Conservation (phyloP, 805 yeast species). For the Saccharomyces mikatae region DNA sequence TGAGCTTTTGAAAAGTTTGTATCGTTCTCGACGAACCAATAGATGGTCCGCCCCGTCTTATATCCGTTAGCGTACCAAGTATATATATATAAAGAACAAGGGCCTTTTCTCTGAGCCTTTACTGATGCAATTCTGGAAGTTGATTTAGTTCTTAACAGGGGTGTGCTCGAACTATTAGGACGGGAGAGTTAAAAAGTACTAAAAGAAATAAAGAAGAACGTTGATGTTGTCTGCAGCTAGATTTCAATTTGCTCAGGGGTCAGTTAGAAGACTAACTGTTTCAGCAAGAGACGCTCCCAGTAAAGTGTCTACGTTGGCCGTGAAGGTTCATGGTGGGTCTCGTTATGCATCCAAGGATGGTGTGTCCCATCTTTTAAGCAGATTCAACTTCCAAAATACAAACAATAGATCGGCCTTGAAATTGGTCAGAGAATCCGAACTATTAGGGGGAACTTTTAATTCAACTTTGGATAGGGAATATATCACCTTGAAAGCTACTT, state of each 20-base stretch:
- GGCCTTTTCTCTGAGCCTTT: not conserved
- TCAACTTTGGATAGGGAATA: slow-evolving; percentile 75
- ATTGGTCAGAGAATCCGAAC: slow-evolving; percentile 88
- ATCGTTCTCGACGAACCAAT: not conserved
- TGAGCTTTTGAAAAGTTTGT: not conserved
- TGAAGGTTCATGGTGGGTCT: slow-evolving; percentile 82
- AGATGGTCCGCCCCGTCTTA: not conserved
- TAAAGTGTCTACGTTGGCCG: slow-evolving; percentile 65
- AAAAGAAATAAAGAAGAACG: not conserved
- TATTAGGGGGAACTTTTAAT: slow-evolving; percentile 75
- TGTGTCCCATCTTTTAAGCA: slow-evolving; percentile 73
- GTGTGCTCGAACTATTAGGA: not conserved
- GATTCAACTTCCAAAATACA: slow-evolving; percentile 80
- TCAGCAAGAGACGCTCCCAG: slow-evolving; percentile 53
- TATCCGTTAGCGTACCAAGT: not conserved
- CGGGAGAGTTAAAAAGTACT: not conserved
- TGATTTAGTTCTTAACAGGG: not conserved
- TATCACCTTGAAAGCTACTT: slow-evolving; percentile 69
- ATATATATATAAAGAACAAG: not conserved
- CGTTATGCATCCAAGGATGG: slow-evolving; percentile 67
- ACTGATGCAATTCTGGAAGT: not conserved
- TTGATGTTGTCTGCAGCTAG: slow-evolving; percentile 16
- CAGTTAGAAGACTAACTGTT: slow-evolving; percentile 35
- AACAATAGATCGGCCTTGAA: slow-evolving; percentile 79
- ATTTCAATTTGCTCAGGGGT: slow-evolving; percentile 19